Base-by-base conservation (phyloP, 192 early-diverging fungal genomes). In the Mortierella hygrophila region DNA sequence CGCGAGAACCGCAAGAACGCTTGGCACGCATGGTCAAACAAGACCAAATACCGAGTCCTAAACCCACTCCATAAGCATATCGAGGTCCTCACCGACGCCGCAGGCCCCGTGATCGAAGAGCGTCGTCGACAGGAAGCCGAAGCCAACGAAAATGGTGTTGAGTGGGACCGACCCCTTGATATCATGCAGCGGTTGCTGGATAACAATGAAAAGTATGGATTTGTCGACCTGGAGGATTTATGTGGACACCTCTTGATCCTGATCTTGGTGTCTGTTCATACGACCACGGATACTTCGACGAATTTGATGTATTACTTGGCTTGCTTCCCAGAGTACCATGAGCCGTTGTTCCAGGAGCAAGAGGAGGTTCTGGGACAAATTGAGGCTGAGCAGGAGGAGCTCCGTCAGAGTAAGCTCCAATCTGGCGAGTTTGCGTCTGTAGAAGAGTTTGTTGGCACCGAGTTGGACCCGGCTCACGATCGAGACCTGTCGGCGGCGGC, bases 261-360 rank as follows among this genome's bases (percentile, higher is more conserved):
- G 20, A 63, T 90, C 68, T 65, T 90, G 70, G 88, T 80, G 16
- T 87, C 84, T 2, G 85, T 90, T 3, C 85, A 87, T 40, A 90
- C 89, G 0, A 90, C 89, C 1, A 75, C 82, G 6, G 83, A 83
- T 4, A 80, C 82, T 0, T 79, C 88, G 11, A 74, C 76, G 2
- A 80, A 77, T 49, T 44, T 88, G 18, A 68, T 83, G 21, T 88
- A 89, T 32, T 83, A 81, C 47, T 47, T 90, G 21, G 80, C 82
- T 16, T 76, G 74, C 10, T 77, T 82, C 49, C 77, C 88, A 0
- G 72, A 87, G 57, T 78, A 83, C 52, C 57, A 80, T 16, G 71
- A 88, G 2, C 69, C 78, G 4, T 55, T 90, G 2, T 74, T 72
- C 32, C 70, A 85, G 26, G 89, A 90, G 49, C 89, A 89, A 38